A percentile compares a stretch with the other conserved stretches of the same genome.
These are phyloP conservation scores for Guadua angustifolia DNA, from an alignment of 176 grass and related monocot genomes.

Conservation along the genomic window DNA sequence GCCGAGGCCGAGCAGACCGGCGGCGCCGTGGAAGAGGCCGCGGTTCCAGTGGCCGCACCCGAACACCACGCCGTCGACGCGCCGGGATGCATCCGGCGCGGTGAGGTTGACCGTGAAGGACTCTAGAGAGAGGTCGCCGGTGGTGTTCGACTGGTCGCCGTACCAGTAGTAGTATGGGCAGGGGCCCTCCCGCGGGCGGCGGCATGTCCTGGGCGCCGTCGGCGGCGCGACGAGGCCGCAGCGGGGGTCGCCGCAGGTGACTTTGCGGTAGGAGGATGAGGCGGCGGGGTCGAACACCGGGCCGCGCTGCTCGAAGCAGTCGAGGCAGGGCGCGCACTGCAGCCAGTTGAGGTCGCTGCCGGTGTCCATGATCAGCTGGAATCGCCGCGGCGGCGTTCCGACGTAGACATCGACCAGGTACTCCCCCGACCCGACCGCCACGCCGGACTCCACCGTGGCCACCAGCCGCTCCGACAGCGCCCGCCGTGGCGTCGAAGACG, in stretches of 20 bases:
- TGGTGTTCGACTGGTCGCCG: slow-evolving; percentile 91
- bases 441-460: slow-evolving; percentile 80
- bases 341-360: slow-evolving; percentile 99
- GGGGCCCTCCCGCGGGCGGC: slow-evolving; percentile 31
- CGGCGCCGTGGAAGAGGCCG: slow-evolving; percentile 91
- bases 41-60: slow-evolving; percentile 94
- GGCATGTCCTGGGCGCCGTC: slow-evolving; percentile 30
- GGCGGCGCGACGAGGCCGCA: slow-evolving; percentile 68
- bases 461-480: slow-evolving; percentile 66
- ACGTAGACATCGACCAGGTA: slow-evolving; percentile 89
- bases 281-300: slow-evolving; percentile 69
- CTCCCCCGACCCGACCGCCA: slow-evolving; percentile 80
- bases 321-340: slow-evolving; percentile 84
- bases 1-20: slow-evolving; percentile 80
- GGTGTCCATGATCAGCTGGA: slow-evolving; percentile 92
- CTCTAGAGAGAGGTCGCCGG: slow-evolving; percentile 85
- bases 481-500: slow-evolving; percentile 33
- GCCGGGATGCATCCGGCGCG: slow-evolving; percentile 41
- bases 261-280: slow-evolving; percentile 74
- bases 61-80: slow-evolving; percentile 72
- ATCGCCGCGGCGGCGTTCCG: slow-evolving; percentile 80
- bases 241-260: slow-evolving; percentile 68
- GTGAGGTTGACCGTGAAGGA: slow-evolving; percentile 95
- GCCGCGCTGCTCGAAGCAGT: slow-evolving; percentile 85
- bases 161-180: slow-evolving; percentile 99